Evolutionary conservation across 2,329 filamentous ascomycete genomes (phyloP).

Genomic region (Mollisia scopiformis): DNA sequence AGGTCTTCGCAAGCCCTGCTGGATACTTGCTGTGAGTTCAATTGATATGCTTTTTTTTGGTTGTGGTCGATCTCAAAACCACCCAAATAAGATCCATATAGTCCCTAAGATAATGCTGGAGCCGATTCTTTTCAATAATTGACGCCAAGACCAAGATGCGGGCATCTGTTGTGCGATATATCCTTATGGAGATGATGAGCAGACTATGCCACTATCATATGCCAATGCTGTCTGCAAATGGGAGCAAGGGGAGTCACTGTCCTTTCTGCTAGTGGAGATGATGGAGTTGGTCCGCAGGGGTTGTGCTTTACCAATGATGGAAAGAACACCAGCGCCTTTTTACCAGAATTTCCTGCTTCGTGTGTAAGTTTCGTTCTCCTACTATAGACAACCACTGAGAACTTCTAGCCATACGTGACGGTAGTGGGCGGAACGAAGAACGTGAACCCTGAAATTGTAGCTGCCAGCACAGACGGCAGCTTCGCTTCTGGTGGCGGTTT

Average conservation of each 20-base stretch:
- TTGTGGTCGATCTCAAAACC: no score
- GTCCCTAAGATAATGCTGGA: no score
- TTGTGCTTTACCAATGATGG: slow-evolving; percentile 52
- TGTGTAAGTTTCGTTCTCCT: no score
- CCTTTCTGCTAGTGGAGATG: slow-evolving; percentile 55
- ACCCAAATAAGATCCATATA: no score
- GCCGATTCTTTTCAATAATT: no score
- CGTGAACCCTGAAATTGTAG: slow-evolving; percentile 26
- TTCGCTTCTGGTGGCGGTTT: slow-evolving; percentile 54
- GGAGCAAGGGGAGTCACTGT: slow-evolving; percentile 55
- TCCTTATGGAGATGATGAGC: slow-evolving; percentile 64
- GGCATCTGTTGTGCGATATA: no score
- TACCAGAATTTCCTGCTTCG: slow-evolving; percentile 56
- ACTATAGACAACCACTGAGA: no score
- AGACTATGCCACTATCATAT: slow-evolving; percentile 54
- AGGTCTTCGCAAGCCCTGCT: no score
- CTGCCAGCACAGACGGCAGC: slow-evolving; percentile 29
- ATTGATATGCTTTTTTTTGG: no score
- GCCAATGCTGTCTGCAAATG: slow-evolving; percentile 55
- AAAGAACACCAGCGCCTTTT: slow-evolving; percentile 54
- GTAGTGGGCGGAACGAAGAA: slow-evolving; percentile 23
- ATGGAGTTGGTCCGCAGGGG: slow-evolving; percentile 44
- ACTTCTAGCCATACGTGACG: slow-evolving; percentile 33
- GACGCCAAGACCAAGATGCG: no score
- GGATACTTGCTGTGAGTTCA: no score